Percentiles rank a stretch among this genome's conserved stretches.
These are phyloP conservation scores for Pyrus betulifolia DNA, from an alignment of 306 rosid genomes.

Conservation along the genomic window DNA sequence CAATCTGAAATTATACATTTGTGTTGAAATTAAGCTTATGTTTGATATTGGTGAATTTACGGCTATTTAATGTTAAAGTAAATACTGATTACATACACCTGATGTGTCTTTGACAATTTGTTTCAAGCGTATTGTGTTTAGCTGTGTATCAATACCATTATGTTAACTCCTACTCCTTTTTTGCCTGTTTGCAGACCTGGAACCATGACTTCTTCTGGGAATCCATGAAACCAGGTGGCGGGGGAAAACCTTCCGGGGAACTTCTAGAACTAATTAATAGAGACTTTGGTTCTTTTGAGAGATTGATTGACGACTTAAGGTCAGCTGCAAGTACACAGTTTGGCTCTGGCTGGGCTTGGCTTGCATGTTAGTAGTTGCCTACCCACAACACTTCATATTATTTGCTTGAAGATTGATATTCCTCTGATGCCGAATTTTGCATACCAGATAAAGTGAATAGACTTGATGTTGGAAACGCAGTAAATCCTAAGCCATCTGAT, in stretches of 20 bases:
- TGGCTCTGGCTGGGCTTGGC: conserved; percentile 99
- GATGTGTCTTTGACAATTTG: too few relatives aligned
- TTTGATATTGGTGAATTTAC: too few relatives aligned
- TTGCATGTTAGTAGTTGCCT: conserved; percentile 57
- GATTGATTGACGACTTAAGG: conserved; percentile 54
- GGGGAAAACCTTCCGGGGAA: conserved; percentile 76
- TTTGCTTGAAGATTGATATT: not conserved
- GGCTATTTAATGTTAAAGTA: too few relatives aligned
- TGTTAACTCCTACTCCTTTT: not conserved
- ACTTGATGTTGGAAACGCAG: conserved; percentile 65
- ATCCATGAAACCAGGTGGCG: conserved; percentile 84
- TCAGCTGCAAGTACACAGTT: conserved; percentile 74
- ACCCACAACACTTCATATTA: not conserved
- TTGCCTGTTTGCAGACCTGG: conserved; percentile 46
- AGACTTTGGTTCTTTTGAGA: conserved; percentile 76
- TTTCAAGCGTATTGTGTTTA: too few relatives aligned
- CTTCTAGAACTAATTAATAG: conserved; percentile 74
- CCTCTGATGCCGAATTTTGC: not conserved
- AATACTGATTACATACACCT: too few relatives aligned
- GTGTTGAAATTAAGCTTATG: not conserved
- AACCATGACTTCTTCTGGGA: conserved; percentile 52
- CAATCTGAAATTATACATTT: not conserved
- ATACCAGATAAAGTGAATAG: conserved; percentile 51
- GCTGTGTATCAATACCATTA: not conserved
- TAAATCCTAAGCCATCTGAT: conserved; percentile 52